Evolutionary conservation across 192 early-diverging fungal species (phyloP), one percentile per base, ranked within the genome.

Genomic region (Chytriomyces confervae): DNA sequence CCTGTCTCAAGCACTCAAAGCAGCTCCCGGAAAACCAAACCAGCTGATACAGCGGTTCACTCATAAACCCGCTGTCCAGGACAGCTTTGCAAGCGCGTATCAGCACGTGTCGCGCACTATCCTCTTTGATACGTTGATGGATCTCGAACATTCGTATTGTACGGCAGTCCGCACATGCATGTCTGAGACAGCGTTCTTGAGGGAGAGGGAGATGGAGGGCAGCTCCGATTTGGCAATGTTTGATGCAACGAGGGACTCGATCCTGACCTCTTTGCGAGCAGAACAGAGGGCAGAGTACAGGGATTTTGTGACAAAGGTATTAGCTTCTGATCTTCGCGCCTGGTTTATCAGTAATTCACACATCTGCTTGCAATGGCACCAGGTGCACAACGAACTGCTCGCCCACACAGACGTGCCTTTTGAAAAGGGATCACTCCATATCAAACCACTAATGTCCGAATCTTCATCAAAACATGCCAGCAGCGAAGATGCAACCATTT

Each of bases 241-340:
- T 20, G 57, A 80, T 9, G 81, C 80, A n/a, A 79, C 77, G 44
- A 24, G 51, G 36, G 78, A 69, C 61, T 79, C 74, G 60, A 49
- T 84, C 27, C 45, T 84, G 5, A 51, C 76, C 4, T 63, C 49
- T 3, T n/a, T 84, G 8, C 61, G 83, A 45, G 9, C 7, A 7
- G 27, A 43, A 18, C 83, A 84, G 72, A 62, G 51, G 47, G 11
- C 43, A 13, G 83, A 84, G 51, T 84, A 82, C 51, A 50, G 68
- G 16, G 80, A 78, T 44, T 82, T 84, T 66, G 81, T 84, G 2
- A 63, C 71, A 13, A 81, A 84, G 50, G 77, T 84, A 16, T 77
- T 62, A 45, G 45, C 27, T 0, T 69, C 27, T 64, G 67, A 10
- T 69, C 5, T 45, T 0, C 23, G 8, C 27, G 11, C 6, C 1